Evolutionary conservation across 202 grass and related monocot species (phyloP).

Genomic region (Miscanthus sacchariflorus): DNA sequence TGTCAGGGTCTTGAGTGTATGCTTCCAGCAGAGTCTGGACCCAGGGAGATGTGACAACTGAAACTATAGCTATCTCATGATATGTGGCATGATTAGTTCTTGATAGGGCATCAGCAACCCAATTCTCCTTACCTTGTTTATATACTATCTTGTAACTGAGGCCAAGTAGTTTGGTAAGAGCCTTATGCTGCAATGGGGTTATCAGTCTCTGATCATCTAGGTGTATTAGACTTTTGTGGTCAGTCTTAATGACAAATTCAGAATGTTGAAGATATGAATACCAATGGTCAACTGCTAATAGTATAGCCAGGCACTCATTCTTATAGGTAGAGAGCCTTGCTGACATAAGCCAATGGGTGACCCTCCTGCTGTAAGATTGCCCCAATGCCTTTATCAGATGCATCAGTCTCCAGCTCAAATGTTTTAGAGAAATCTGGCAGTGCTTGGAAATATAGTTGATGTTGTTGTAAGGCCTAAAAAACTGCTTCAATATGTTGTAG

Average conservation of each 20-base stretch:
- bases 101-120: too few species aligned
- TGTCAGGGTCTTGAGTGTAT: too few species aligned
- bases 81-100: too few species aligned
- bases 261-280: rapidly evolving
- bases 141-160: too few species aligned
- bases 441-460: not conserved
- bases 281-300: rapidly evolving
- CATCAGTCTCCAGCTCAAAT: not conserved
- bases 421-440: not conserved
- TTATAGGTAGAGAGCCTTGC: not conserved
- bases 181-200: too few species aligned
- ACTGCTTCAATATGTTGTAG: rapidly evolving
- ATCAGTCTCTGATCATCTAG: too few species aligned
- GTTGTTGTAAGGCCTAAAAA: rapidly evolving
- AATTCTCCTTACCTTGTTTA: too few species aligned
- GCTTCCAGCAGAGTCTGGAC: too few species aligned
- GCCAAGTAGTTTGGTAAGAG: too few species aligned
- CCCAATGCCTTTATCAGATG: not conserved
- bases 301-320: not conserved
- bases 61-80: too few species aligned
- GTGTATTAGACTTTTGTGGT: too few species aligned
- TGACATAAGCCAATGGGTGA: not conserved
- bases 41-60: too few species aligned
- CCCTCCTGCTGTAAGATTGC: not conserved
- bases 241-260: not conserved